A percentile compares a stretch with the other conserved stretches of the same genome.
Evolutionary conservation across 176 grass and related monocot genomes (phyloP).

Genomic region (Musa schizocarpa): DNA sequence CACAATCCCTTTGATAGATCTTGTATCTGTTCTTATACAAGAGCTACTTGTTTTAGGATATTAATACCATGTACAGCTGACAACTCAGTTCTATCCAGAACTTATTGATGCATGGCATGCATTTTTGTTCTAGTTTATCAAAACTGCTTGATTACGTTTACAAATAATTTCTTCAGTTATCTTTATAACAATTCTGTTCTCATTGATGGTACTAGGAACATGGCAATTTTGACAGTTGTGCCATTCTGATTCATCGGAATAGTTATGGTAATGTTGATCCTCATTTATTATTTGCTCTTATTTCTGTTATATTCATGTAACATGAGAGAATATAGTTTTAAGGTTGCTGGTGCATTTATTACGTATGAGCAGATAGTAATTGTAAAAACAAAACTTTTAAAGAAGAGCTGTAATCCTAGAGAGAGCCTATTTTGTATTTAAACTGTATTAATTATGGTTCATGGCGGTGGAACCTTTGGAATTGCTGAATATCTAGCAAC

Average conservation of each 20-base stretch:
- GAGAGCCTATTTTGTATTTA: too few species aligned
- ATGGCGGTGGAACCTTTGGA: too few species aligned
- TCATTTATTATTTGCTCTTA: background rate
- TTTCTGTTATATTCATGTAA: background rate
- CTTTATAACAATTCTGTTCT: background rate
- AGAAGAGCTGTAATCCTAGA: too few species aligned
- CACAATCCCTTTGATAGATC: background rate
- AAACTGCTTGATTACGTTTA: background rate
- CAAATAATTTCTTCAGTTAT: background rate
- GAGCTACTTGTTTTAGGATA: background rate
- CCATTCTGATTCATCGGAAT: background rate
- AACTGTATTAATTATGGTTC: too few species aligned
- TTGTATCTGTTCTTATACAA: background rate
- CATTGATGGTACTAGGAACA: background rate
- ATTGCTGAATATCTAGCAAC: too few species aligned
- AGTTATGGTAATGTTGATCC: background rate
- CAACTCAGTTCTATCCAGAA: background rate
- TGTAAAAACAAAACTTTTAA: too few species aligned
- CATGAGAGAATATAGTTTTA: background rate
- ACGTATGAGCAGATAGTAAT: background rate
- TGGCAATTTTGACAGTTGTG: slow-evolving; percentile 1
- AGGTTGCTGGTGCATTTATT: background rate
- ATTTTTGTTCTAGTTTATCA: background rate
- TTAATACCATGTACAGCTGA: background rate
- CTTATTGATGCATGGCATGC: background rate